Conservation (phyloP, 768 basidiomycete genomes). For the Kondoa subrosea region DNA sequence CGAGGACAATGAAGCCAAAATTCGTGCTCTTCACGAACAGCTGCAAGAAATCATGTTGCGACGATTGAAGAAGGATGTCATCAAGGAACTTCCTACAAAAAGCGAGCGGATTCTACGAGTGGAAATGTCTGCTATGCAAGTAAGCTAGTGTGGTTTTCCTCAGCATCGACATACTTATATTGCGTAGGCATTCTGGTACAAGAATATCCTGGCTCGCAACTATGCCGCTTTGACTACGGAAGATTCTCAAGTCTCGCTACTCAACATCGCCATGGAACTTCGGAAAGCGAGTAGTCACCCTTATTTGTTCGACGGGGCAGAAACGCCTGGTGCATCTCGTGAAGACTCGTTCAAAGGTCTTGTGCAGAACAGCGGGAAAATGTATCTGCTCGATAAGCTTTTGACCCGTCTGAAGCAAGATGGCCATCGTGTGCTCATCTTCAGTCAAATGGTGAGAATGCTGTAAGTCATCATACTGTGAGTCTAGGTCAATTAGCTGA, state of each 20-base stretch:
- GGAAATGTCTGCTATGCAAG: conserved; percentile 91
- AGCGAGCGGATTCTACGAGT: conserved; percentile 93
- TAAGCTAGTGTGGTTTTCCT: conserved; percentile 27
- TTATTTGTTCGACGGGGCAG: conserved; percentile 92
- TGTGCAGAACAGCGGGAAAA: conserved; percentile 95
- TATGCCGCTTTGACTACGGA: conserved; percentile 72
- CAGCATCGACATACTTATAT: too few species aligned
- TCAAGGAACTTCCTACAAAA: conserved; percentile 90
- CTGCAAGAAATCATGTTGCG: conserved; percentile 86
- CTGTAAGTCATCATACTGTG: conserved; percentile 38
- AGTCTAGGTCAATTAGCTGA: neutral
- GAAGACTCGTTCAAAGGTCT: conserved; percentile 88
- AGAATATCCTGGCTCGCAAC: conserved; percentile 95
- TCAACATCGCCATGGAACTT: conserved; percentile 98
- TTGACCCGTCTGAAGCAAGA: conserved; percentile 75
- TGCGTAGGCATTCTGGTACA: conserved; percentile 59
- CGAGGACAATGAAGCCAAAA: conserved; percentile 55
- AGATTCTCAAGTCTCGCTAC: conserved; percentile 72
- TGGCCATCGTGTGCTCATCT: conserved; percentile 91
- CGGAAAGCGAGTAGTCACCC: conserved; percentile 93
- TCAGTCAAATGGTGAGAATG: conserved; percentile 96
- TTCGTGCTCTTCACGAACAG: conserved; percentile 86
- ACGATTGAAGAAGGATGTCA: conserved; percentile 84
- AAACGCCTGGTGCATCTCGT: conserved; percentile 43
- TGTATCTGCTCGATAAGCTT: conserved; percentile 94